Evolutionary conservation across 2,329 filamentous ascomycete genomes (phyloP).

Genomic region (Raffaelea deltoideospora): DNA sequence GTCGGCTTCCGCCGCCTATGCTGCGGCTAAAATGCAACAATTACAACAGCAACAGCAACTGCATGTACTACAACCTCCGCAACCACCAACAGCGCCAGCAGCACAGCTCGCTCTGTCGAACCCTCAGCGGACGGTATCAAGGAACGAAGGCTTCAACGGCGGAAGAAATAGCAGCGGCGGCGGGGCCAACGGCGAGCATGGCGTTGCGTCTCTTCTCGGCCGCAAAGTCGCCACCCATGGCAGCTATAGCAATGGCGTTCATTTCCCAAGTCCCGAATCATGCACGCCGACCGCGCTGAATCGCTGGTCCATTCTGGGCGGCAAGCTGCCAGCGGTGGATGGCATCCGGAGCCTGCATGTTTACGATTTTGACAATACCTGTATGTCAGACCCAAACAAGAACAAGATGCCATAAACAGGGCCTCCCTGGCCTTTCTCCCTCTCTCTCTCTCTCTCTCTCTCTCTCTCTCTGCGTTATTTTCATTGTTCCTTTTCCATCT

Average conservation of each 20-base stretch:
- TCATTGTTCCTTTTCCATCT: neutral
- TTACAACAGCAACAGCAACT: too few relatives aligned
- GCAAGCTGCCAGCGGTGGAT: constrained; percentile 42
- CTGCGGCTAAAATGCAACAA: neutral
- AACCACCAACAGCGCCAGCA: neutral
- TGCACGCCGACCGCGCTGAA: constrained; percentile 59
- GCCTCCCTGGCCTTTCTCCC: too few relatives aligned
- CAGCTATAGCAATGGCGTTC: too few relatives aligned
- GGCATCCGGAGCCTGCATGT: constrained; percentile 71
- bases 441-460: too few relatives aligned
- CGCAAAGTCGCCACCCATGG: too few relatives aligned
- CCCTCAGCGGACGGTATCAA: neutral
- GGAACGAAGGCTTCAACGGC: neutral
- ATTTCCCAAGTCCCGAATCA: neutral
- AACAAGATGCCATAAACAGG: too few relatives aligned
- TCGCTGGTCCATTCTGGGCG: constrained; percentile 69
- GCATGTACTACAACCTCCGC: too few relatives aligned
- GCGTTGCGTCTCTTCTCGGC: too few relatives aligned
- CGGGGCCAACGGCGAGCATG: neutral
- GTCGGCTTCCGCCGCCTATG: constrained; percentile 6
- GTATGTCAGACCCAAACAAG: constrained; percentile 40
- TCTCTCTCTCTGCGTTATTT: too few relatives aligned
- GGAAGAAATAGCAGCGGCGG: neutral
- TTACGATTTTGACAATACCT: constrained; percentile 96
- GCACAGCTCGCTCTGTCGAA: neutral